Base-by-base conservation (phyloP, 495 filamentous ascomycete genomes). In the Penicillium egyptiacum region DNA sequence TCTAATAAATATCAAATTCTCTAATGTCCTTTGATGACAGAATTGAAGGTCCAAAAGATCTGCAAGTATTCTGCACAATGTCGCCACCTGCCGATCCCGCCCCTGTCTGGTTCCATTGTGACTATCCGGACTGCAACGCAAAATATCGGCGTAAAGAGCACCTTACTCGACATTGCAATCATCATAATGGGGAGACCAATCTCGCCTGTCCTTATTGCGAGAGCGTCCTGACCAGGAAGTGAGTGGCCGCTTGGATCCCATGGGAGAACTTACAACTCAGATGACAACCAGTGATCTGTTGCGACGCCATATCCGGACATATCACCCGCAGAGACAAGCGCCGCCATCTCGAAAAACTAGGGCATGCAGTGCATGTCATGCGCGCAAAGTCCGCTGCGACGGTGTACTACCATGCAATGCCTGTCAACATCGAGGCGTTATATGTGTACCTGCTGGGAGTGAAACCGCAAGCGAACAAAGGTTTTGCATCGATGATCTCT, bases 81-180 rank as follows among this genome's bases (percentile, higher is more conserved):
- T 5, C 47, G 17, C 47, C 26, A 6, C 17, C n/a, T 31, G 19
- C 28, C 31, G 30, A 50, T n/a, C 3, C 20, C 4, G 30, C 23
- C 5, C 46, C 46, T 10, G 16, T n/a, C 6, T 35, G 30, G 47
- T 63, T 60, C 33, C 37, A 45, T 48, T 63, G 64, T 35, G 42
- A 39, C 3, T 35, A 53, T 43, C 60, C 63, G 7, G 52, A 39
- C 11, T 66, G 63, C 26, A 55, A 45, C 5, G 58, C 60, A 0
- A 55, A 22, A 31, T 69, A 69, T 57, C 56, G 37, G 5, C 66
- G 64, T 20, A 69, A 63, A 49, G 66, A 69, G 45, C 66, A 69
- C 39, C 44, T 69, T 9, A 60, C 58, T 33, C 61, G 66, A 42
- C 66, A 69, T 44, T 30, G 14, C 10, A 50, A 55, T 0, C 50